Evolutionary conservation across 1,139 yeast species (phyloP), one percentile per base, ranked within the genome.

Genomic region (Taphrina confusa): DNA sequence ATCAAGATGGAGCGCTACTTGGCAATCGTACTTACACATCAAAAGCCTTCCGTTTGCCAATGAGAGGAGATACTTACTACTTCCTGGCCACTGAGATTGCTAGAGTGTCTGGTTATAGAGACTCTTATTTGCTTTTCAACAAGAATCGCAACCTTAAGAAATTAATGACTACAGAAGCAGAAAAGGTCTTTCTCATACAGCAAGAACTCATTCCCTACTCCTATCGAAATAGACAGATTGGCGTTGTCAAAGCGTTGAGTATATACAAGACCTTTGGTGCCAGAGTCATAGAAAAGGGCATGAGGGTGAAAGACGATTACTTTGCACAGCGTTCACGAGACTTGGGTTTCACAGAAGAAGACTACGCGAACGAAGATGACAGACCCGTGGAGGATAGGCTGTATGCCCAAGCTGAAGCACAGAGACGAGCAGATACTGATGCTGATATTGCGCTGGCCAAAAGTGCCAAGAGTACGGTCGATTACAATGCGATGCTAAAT

Each of bases 211-310:
- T 83, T 61, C 85, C 87, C 2, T 81, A 81, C 60, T 80, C 85
- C 20, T 83, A 82, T 67, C 80, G 84, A 65, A 83, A 87, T n/a
- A 75, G 89, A 58, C 79, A 83, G 2, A 84, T 83, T 16, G 80
- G 83, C 54, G 79, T 84, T 1, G 75, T 76, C n/a, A 78, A 85
- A 18, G 84, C 86, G 3, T 73, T 85, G 61, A 81, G 87, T 2
- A 81, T 85, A 46, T 87, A 76, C 70, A 75, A 89, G 62, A 82
- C 81, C 66, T 87, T 85, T 72, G 95, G 95, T 8, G 86, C 92
- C 1, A 76, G 82, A 49, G 75, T 85, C 49, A 74, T 87, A 42
- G 75, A 76, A 12, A 77, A 78, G 54, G 95, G 95, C 23, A 76
- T 78, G 58, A 80, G 89, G 64, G 82, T 86, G 9, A 72, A 74